Percentiles rank a stretch among this genome's conserved stretches.
Evolutionary conservation across 2,329 filamentous ascomycete species (phyloP).

Genomic region (Pyrenochaeta sp.): DNA sequence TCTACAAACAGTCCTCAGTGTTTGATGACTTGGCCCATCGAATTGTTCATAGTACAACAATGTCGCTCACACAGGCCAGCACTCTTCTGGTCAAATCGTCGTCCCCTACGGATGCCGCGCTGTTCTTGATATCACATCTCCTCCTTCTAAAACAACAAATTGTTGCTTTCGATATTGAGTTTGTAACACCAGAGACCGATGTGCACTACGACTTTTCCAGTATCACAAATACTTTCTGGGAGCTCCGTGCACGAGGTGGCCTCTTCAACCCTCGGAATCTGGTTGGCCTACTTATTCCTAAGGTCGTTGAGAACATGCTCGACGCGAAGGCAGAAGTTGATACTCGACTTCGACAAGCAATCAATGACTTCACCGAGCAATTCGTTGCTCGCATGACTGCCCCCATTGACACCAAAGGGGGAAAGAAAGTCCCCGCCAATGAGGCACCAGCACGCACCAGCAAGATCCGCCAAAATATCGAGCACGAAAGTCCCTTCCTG

Average conservation of each 20-base stretch:
- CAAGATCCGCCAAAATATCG: conserved; percentile 61
- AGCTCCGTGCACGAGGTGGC: conserved; percentile 68
- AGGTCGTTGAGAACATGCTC: conserved; percentile 74
- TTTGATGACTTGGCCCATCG: conserved; percentile 77
- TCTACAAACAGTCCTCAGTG: conserved; percentile 62
- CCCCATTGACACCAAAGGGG: conserved; percentile 43
- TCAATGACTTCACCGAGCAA: conserved; percentile 70
- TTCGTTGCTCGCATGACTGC: conserved; percentile 66
- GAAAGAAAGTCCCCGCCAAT: conserved; percentile 28
- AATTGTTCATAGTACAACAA: conserved; percentile 89
- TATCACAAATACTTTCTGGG: conserved; percentile 71
- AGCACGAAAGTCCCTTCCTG: conserved; percentile 65
- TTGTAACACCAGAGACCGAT: conserved; percentile 65
- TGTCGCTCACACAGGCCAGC: conserved; percentile 80
- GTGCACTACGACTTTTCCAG: conserved; percentile 72
- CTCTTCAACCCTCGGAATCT: conserved; percentile 71
- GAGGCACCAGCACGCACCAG: conserved; percentile 43
- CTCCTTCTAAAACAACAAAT: conserved; percentile 96
- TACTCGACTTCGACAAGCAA: conserved; percentile 66
- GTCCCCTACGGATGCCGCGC: conserved; percentile 75
- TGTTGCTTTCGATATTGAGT: conserved; percentile 92
- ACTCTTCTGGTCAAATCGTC: conserved; percentile 70
- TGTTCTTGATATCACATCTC: conserved; percentile 95
- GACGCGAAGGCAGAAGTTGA: conserved; percentile 74
- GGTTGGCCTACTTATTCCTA: conserved; percentile 67